Percentiles rank a stretch among this genome's conserved stretches.
These are phyloP conservation scores for Diphasiastrum complanatum DNA, from an alignment of 83 land plant genomes.

Conservation along the genomic window DNA sequence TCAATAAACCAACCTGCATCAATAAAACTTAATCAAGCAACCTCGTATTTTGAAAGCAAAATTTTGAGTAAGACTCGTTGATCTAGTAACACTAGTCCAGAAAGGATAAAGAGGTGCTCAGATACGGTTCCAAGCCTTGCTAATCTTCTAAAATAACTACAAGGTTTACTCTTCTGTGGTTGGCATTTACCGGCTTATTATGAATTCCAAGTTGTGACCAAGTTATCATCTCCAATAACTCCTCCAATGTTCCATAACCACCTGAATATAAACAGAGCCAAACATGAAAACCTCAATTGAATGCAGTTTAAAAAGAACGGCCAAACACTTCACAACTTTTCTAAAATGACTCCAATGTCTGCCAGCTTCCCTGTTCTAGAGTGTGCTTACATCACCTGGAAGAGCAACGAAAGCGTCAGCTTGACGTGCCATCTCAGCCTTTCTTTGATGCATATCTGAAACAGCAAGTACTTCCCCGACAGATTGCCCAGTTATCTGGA, in stretches of 20 bases:
- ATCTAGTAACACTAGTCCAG: neutral
- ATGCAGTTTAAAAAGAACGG: no score
- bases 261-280: conserved; percentile 4
- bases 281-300: neutral
- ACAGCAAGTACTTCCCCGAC: conserved; percentile 24
- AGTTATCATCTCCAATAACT: conserved; percentile 29
- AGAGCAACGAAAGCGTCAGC: conserved; percentile 27
- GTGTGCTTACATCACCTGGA: conserved; percentile 10
- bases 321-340: no score
- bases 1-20: conserved; percentile 17
- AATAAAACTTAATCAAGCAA: neutral
- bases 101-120: neutral
- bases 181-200: conserved; percentile 28
- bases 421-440: conserved; percentile 28
- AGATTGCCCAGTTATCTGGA: conserved; percentile 22
- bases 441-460: conserved; percentile 26
- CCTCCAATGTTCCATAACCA: conserved; percentile 35
- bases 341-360: no score
- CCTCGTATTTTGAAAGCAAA: neutral
- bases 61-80: no score
- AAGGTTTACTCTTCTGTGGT: no score
- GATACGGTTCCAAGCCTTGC: neutral
- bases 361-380: no score
- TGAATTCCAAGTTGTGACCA: conserved; percentile 35
- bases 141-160: no score